Percentiles rank a stretch among this genome's conserved stretches.
Conservation (phyloP, 2,329 filamentous ascomycete species). For the Colletotrichum sp. region DNA sequence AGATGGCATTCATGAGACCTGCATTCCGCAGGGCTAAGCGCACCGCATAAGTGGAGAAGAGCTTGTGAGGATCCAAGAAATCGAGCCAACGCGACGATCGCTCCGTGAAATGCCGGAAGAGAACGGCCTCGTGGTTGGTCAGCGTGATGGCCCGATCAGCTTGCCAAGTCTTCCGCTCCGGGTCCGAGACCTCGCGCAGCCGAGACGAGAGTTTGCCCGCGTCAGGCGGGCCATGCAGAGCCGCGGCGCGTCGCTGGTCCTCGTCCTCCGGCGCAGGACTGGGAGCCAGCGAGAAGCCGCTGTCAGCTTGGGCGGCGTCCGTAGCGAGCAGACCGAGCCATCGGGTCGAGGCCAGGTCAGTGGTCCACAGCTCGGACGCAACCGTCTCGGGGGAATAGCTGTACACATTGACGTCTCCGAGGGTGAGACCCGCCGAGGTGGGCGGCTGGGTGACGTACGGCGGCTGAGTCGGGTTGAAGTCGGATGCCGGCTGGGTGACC, state of each 20-base stretch:
- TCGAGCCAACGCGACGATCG: conserved; percentile 28
- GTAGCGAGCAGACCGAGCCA: conserved; percentile 35
- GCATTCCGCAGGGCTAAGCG: conserved; percentile 51
- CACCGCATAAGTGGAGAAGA: conserved; percentile 37
- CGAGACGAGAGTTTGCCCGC: background rate
- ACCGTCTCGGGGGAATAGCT: conserved; percentile 30
- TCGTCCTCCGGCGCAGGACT: conserved; percentile 22
- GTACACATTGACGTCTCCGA: conserved; percentile 12
- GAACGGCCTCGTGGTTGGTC: conserved; percentile 27
- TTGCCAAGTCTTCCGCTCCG: conserved; percentile 32
- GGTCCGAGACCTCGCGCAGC: conserved; percentile 10
- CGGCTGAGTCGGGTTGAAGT: background rate
- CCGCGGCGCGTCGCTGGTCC: background rate
- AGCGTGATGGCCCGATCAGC: conserved; percentile 26
- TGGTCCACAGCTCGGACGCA: conserved; percentile 30
- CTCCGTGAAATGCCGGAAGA: conserved; percentile 34
- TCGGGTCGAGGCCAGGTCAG: conserved; percentile 33
- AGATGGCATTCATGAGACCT: conserved; percentile 61
- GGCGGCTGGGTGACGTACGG: background rate
- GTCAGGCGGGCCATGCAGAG: background rate
- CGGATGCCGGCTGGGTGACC: background rate
- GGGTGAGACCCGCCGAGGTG: conserved; percentile 1
- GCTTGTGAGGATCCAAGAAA: conserved; percentile 35
- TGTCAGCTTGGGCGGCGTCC: conserved; percentile 36
- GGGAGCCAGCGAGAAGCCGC: conserved; percentile 30